Evolutionary conservation across 768 basidiomycete species (phyloP).

Genomic region (Lactarius tabidus): DNA sequence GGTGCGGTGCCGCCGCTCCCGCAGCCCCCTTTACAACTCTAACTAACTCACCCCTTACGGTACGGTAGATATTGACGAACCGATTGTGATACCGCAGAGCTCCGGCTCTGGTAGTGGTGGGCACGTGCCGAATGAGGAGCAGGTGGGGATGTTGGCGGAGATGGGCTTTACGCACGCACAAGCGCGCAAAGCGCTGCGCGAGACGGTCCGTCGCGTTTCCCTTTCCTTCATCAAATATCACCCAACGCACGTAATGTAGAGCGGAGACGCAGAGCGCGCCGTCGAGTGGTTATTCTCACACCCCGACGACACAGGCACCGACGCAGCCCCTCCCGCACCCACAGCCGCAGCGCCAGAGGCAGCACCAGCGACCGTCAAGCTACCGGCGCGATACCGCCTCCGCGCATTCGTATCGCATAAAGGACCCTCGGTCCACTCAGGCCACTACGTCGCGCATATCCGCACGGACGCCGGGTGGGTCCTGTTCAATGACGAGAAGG

Average conservation of each 20-base stretch:
- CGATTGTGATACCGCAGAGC: constrained; percentile 42
- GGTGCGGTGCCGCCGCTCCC: constrained; percentile 49
- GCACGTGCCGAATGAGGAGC: constrained; percentile 62
- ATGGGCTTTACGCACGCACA: constrained; percentile 91
- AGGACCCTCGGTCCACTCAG: constrained; percentile 91
- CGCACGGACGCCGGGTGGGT: constrained; percentile 64
- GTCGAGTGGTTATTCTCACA: constrained; percentile 97
- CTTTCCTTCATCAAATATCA: neutral
- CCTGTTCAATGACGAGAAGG: constrained; percentile 95
- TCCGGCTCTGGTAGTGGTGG: constrained; percentile 24
- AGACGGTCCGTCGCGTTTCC: constrained; percentile 59
- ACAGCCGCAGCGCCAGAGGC: neutral
- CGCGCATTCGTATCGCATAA: constrained; percentile 98
- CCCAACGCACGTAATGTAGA: constrained; percentile 37
- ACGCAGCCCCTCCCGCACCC: constrained; percentile 12
- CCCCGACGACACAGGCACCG: constrained; percentile 79
- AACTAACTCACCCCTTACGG: neutral
- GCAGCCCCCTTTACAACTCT: too few species aligned
- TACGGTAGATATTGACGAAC: constrained; percentile 76
- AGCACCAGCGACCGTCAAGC: constrained; percentile 21
- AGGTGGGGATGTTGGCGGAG: constrained; percentile 70
- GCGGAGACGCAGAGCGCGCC: constrained; percentile 75
- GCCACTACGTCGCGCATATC: constrained; percentile 88
- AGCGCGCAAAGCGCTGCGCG: constrained; percentile 78
- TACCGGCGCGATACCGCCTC: constrained; percentile 76